A percentile compares a stretch with the other conserved stretches of the same genome.
These are phyloP conservation scores for Magnaporthiopsis incrustans DNA, from an alignment of 2,329 filamentous ascomycete species.

Conservation along the genomic window DNA sequence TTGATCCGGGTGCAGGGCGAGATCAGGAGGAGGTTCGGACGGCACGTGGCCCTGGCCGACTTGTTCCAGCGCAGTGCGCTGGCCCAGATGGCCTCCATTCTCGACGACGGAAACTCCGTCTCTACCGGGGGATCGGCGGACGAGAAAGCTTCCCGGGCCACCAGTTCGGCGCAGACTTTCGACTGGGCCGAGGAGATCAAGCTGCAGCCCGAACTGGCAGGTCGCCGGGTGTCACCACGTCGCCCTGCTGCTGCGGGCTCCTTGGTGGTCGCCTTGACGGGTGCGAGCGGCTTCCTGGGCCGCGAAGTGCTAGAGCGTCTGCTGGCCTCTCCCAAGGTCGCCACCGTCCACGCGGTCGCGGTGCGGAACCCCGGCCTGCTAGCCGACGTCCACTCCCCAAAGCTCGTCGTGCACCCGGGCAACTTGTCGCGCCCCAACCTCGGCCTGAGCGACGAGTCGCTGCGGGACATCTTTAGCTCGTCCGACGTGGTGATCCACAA, in stretches of 20 bases:
- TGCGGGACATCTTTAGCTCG: not conserved
- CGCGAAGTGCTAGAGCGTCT: conserved; percentile 19
- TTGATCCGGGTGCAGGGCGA: conserved; percentile 19
- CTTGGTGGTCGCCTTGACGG: not conserved
- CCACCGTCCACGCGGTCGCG: not conserved
- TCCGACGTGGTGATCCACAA: conserved; percentile 32
- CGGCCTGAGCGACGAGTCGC: not conserved
- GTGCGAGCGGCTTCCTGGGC: conserved; percentile 2
- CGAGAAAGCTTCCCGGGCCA: too few relatives aligned
- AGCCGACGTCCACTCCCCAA: not conserved
- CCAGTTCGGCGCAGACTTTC: conserved; percentile 7
- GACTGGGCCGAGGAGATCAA: conserved; percentile 19
- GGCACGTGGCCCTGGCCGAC: not conserved
- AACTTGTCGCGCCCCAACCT: not conserved
- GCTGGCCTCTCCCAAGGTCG: not conserved
- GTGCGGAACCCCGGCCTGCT: not conserved
- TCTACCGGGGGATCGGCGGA: too few relatives aligned
- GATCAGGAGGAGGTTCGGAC: conserved; percentile 23
- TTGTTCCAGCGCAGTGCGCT: conserved; percentile 31
- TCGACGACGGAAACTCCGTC: conserved; percentile 14
- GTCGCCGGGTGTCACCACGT: too few relatives aligned
- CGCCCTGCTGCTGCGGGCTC: not conserved
- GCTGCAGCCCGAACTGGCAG: not conserved
- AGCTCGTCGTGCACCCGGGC: not conserved
- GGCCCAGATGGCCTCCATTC: conserved; percentile 26